Conservation (phyloP, 202 grass and related monocot species). For the Setaria viridis region DNA sequence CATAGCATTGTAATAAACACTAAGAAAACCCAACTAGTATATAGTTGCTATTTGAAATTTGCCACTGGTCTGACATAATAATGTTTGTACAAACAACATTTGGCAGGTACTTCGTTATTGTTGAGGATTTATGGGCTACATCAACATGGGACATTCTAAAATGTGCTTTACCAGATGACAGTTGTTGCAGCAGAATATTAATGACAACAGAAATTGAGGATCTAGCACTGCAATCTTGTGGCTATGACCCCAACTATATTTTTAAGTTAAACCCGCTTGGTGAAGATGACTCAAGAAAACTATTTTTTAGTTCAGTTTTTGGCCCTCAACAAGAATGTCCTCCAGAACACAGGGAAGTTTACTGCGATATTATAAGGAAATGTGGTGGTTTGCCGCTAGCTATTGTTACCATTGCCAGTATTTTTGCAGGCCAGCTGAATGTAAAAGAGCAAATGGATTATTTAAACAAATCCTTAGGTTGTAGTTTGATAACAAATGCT, state of each 20-base stretch:
- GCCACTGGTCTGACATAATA: background rate
- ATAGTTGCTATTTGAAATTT: background rate
- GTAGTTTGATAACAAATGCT: conserved; percentile 9
- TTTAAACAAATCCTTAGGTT: conserved; percentile 26
- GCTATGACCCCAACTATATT: background rate
- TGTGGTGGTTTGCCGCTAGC: conserved; percentile 49
- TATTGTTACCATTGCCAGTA: background rate
- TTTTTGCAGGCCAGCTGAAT: background rate
- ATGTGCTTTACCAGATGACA: background rate
- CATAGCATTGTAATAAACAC: background rate
- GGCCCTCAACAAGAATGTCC: background rate
- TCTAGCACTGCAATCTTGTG: conserved; percentile 32
- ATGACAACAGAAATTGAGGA: conserved; percentile 33
- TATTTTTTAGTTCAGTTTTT: conserved; percentile 31
- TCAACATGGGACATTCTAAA: conserved; percentile 41
- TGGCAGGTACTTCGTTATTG: conserved; percentile 34
- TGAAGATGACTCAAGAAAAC: background rate
- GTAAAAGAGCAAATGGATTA: background rate
- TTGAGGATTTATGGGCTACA: conserved; percentile 39
- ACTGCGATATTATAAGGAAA: conserved; percentile 14
- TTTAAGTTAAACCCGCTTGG: background rate
- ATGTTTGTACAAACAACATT: background rate
- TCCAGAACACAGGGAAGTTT: conserved; percentile 9
- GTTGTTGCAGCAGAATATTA: conserved; percentile 22
- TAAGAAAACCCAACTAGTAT: too few relatives aligned